Percentiles rank a stretch among this genome's conserved stretches.
These are phyloP conservation scores for Aspergillus affinis DNA, from an alignment of 495 filamentous ascomycete species.

Conservation along the genomic window DNA sequence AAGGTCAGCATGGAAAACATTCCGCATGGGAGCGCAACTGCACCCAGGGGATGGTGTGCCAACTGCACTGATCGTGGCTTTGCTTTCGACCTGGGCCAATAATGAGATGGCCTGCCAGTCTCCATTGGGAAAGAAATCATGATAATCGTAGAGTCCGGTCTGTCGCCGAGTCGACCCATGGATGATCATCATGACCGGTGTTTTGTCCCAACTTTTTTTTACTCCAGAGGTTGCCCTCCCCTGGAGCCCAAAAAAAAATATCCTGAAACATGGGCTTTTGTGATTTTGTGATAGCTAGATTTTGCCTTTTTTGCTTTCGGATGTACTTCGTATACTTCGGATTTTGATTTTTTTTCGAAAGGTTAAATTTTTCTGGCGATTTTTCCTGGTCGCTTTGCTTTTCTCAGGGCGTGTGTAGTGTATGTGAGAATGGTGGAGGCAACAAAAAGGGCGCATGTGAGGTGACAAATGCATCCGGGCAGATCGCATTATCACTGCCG, in stretches of 20 bases:
- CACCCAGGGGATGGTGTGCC: conserved; percentile 4
- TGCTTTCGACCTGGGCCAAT: conserved; percentile 4
- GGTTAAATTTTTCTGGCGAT: not conserved
- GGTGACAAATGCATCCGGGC: not conserved
- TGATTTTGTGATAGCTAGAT: not conserved
- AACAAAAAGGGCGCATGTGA: not conserved
- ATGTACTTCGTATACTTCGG: not conserved
- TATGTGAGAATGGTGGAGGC: not conserved
- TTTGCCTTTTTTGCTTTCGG: not conserved
- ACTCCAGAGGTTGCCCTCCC: conserved; percentile 7
- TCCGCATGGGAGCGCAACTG: not conserved
- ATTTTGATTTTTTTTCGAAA: not conserved
- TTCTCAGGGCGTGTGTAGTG: not conserved
- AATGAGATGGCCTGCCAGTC: not conserved
- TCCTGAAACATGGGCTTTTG: conserved; percentile 6
- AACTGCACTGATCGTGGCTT: not conserved
- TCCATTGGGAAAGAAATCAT: conserved; percentile 5
- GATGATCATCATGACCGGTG: conserved; percentile 19
- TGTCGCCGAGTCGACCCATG: conserved; percentile 17
- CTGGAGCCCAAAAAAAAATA: conserved; percentile 8
- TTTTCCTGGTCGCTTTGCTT: not conserved
- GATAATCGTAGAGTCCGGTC: conserved; percentile 9
- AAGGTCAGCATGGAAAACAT: conserved; percentile 2
- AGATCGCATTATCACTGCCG: not conserved
- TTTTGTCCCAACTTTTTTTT: conserved; percentile 11